phyloP scores from a whole-genome alignment of 2,329 filamentous ascomycete genomes.

The Diaporthe sp. region DNA sequence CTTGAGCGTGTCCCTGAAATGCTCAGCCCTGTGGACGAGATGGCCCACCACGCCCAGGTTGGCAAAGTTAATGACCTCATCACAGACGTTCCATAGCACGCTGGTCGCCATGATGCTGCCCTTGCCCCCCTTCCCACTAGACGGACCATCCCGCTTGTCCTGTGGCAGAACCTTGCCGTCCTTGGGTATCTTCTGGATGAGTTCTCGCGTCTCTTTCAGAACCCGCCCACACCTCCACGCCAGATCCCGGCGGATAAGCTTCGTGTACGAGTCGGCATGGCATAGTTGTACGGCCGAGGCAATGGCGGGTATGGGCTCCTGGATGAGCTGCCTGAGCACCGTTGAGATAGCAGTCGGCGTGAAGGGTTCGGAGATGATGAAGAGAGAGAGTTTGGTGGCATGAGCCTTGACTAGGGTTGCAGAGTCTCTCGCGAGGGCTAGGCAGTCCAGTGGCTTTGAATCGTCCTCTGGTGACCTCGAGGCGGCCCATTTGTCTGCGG shows the following conservation, averaged over 20 bases:
- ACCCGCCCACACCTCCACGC: conserved; percentile 70
- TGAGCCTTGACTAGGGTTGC: conserved; percentile 84
- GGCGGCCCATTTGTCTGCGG: conserved; percentile 36
- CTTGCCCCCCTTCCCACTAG: conserved; percentile 54
- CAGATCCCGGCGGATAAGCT: conserved; percentile 74
- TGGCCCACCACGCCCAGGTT: conserved; percentile 78
- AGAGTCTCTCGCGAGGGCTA: conserved; percentile 79
- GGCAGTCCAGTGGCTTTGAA: conserved; percentile 61
- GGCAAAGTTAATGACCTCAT: conserved; percentile 76
- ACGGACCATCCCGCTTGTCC: conserved; percentile 60
- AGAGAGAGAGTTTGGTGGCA: conserved; percentile 87
- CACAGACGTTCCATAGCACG: conserved; percentile 87
- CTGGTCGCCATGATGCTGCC: conserved; percentile 78
- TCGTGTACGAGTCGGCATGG: conserved; percentile 72
- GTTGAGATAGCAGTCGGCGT: conserved; percentile 81
- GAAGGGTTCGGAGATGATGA: conserved; percentile 89
- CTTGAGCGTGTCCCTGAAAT: conserved; percentile 81
- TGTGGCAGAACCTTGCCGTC: conserved; percentile 68
- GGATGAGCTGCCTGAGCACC: conserved; percentile 80
- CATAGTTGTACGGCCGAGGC: conserved; percentile 79
- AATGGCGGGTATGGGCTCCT: conserved; percentile 80
- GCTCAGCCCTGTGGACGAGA: conserved; percentile 78
- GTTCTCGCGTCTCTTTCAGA: conserved; percentile 71
- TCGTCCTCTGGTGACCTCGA: conserved; percentile 40
- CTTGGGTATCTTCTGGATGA: conserved; percentile 72